These are phyloP conservation scores for Ogataea ramenticola DNA, from an alignment of 805 yeast species.

Conservation along the genomic window DNA sequence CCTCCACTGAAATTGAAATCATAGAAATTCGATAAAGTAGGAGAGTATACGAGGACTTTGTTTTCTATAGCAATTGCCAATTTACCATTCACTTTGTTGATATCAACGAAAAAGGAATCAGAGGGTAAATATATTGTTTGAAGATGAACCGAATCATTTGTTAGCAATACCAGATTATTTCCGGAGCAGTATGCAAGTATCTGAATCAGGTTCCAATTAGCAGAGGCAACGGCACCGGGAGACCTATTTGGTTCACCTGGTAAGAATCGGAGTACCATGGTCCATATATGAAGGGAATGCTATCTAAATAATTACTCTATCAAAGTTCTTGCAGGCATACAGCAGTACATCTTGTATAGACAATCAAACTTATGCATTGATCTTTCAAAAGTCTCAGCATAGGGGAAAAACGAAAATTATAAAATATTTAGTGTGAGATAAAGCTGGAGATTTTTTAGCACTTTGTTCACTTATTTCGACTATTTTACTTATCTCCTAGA, in stretches of 20 bases:
- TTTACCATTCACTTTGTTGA: conserved; percentile 54
- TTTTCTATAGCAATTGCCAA: conserved; percentile 47
- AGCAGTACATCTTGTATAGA: too few relatives aligned
- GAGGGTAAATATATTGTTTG: conserved; percentile 70
- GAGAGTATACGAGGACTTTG: conserved; percentile 44
- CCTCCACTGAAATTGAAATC: conserved; percentile 27
- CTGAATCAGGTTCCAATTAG: conserved; percentile 58
- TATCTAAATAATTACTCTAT: too few relatives aligned
- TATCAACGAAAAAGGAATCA: conserved; percentile 61
- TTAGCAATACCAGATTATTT: conserved; percentile 66
- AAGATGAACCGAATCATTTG: conserved; percentile 44
- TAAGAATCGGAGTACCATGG: conserved; percentile 60
- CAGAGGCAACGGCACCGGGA: conserved; percentile 48
- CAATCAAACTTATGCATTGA: too few relatives aligned
- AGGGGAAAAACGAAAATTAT: too few relatives aligned
- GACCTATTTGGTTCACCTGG: conserved; percentile 79
- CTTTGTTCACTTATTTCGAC: too few relatives aligned
- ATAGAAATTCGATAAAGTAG: conserved; percentile 42
- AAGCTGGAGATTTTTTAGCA: too few relatives aligned
- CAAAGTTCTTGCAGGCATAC: too few relatives aligned
- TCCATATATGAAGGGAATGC: background rate
- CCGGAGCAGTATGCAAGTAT: conserved; percentile 80
- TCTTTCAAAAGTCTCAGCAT: too few relatives aligned
- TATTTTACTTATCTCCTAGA: too few relatives aligned
- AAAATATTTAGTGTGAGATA: too few relatives aligned